A percentile compares a stretch with the other conserved stretches of the same genome.
phyloP scores from a whole-genome alignment of 2,329 filamentous ascomycete species.

The Apiospora malaysiana region DNA sequence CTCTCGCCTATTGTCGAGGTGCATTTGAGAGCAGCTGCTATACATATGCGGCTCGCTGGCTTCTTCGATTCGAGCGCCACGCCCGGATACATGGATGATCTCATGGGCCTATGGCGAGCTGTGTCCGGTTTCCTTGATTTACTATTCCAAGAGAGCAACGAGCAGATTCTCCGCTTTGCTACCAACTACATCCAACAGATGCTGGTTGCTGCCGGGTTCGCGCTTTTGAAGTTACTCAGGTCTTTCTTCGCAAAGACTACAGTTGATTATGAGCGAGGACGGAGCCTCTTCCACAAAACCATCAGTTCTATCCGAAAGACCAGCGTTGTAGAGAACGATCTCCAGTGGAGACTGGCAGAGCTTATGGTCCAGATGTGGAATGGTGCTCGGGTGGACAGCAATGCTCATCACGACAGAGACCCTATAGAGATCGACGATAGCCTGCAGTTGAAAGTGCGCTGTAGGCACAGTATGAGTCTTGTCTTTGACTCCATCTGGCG shows the following conservation, averaged over 20 bases:
- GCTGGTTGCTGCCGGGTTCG: conserved; percentile 81
- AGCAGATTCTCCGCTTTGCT: conserved; percentile 67
- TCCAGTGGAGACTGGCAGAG: conserved; percentile 80
- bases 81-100: conserved; percentile 73
- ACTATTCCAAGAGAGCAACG: conserved; percentile 61
- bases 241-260: conserved; percentile 78
- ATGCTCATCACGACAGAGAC: conserved; percentile 56
- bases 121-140: conserved; percentile 73
- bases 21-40: conserved; percentile 73
- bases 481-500: conserved; percentile 87
- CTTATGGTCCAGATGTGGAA: conserved; percentile 91
- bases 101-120: conserved; percentile 77
- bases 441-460: conserved; percentile 81
- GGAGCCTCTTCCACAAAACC: conserved; percentile 72
- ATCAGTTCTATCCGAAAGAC: conserved; percentile 74
- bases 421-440: conserved; percentile 67
- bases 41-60: conserved; percentile 78
- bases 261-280: conserved; percentile 71
- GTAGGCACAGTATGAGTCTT: conserved; percentile 83
- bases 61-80: conserved; percentile 82
- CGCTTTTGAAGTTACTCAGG: conserved; percentile 77
- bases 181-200: conserved; percentile 85
- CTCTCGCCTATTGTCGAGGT: conserved; percentile 66
- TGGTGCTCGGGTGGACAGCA: conserved; percentile 60
- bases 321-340: conserved; percentile 78